These are phyloP conservation scores for Gigaspora rosea DNA, from an alignment of 192 early-diverging fungal genomes.

Conservation along the genomic window DNA sequence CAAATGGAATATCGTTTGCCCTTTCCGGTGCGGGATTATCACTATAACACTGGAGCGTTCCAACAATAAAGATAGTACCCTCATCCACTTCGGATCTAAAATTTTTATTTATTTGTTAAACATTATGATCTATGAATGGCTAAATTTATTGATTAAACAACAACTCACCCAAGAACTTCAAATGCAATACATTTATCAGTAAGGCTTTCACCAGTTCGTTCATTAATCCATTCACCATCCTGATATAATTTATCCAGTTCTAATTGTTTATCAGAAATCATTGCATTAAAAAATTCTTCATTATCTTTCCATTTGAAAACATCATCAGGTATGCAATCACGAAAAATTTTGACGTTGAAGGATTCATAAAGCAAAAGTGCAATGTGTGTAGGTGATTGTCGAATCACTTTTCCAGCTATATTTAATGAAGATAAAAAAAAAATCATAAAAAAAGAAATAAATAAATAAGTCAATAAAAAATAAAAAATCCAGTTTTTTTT, in stretches of 20 bases:
- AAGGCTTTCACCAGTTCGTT: background rate
- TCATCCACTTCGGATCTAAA: background rate
- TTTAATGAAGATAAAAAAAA: background rate
- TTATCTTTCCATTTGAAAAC: background rate
- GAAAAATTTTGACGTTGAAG: constrained; percentile 3
- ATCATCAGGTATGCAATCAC: background rate
- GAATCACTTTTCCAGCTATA: constrained; percentile 6
- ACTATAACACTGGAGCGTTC: background rate
- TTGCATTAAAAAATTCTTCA: background rate
- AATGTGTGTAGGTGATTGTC: constrained; percentile 5
- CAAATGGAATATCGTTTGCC: too few species aligned
- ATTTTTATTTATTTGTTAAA: background rate
- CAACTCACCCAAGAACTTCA: background rate
- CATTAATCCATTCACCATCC: background rate
- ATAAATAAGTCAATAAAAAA: background rate
- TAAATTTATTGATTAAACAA: background rate
- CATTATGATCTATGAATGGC: background rate
- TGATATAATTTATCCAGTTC: background rate
- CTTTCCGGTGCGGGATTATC: background rate
- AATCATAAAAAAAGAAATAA: background rate
- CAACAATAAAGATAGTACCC: background rate
- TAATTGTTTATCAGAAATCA: constrained; percentile 1
- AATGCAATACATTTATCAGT: background rate
- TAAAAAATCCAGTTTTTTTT: background rate
- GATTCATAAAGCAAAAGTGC: background rate